Evolutionary conservation across 2,329 filamentous ascomycete genomes (phyloP).

Genomic region (Aspergillus transmontanensis): DNA sequence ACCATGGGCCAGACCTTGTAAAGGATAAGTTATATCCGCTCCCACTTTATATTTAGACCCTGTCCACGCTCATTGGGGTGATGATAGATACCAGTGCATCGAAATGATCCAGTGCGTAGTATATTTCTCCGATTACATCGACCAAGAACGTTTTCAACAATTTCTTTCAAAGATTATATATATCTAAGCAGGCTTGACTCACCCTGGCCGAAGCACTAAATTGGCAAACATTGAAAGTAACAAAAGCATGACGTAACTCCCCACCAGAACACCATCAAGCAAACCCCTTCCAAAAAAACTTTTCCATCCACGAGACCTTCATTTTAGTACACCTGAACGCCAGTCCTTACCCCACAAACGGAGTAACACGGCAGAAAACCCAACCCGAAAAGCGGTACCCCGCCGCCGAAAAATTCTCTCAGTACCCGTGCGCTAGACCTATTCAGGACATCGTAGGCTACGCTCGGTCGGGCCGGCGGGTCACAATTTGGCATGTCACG

Average conservation of each 20-base stretch:
- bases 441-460: neutral
- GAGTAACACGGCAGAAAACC: neutral
- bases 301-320: neutral
- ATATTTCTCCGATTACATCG: no score
- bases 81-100: no score
- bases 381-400: neutral
- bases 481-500: neutral
- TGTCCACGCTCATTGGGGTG: no score
- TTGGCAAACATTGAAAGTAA: neutral
- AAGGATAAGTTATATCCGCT: no score
- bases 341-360: neutral
- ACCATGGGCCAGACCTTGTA: no score
- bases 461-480: neutral
- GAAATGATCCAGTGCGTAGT: no score
- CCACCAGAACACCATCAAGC: neutral
- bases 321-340: neutral
- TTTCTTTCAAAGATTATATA: no score
- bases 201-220: neutral
- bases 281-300: neutral
- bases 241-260: neutral
- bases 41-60: no score
- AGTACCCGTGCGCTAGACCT: neutral
- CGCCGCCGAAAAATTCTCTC: neutral
- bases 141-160: no score
- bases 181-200: no score